A percentile compares a stretch with the other conserved stretches of the same genome.
Conservation (phyloP, 352 stramenopile species). For the Globisporangium irregulare region DNA sequence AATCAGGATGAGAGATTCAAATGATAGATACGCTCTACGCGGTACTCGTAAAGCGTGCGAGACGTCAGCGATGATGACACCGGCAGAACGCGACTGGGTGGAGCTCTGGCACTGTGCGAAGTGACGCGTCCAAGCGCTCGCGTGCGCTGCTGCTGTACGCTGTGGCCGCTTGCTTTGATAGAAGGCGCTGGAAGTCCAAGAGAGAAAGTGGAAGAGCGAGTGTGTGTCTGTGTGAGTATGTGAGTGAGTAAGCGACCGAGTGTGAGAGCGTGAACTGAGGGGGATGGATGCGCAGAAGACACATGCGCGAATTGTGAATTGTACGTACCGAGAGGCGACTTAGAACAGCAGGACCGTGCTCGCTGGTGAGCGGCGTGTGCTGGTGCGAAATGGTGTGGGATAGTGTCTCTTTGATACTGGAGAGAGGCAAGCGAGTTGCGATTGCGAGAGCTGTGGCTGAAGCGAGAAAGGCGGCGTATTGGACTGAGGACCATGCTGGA, state of each 20-base stretch:
- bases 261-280: not conserved
- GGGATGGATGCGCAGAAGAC: not conserved
- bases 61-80: not conserved
- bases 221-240: not conserved
- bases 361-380: not conserved
- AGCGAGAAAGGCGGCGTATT: not conserved
- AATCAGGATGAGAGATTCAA: not conserved
- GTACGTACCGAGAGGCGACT: not conserved
- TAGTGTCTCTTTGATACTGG: not conserved
- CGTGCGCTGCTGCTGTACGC: not conserved
- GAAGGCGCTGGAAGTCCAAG: not conserved
- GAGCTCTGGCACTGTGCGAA: not conserved
- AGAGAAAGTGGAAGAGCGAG: not conserved
- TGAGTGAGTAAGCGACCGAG: not conserved
- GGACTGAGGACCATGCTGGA: not conserved
- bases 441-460: not conserved
- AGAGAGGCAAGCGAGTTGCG: not conserved
- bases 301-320: not conserved
- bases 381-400: not conserved
- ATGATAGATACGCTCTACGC: not conserved
- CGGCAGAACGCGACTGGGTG: not conserved
- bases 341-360: not conserved
- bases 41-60: not conserved
- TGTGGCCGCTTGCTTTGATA: not conserved
- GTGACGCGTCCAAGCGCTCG: not conserved